phyloP scores from a whole-genome alignment of 75 land plant genomes.

The Selaginella moellendorffii region DNA sequence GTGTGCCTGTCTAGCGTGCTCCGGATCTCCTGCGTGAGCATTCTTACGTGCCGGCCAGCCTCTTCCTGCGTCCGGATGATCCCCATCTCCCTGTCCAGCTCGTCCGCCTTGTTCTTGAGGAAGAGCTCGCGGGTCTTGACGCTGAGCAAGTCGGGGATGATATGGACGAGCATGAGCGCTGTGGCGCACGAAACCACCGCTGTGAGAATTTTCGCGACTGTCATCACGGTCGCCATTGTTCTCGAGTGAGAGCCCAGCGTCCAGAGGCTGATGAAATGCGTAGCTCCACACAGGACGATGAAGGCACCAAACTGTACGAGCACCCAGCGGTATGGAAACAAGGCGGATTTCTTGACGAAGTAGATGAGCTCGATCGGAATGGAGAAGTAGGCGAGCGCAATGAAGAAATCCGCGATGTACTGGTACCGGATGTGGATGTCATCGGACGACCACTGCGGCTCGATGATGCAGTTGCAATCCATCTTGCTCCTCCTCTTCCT shows the following conservation, averaged over 20 bases:
- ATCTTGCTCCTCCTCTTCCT: no score
- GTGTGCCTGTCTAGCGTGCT: conserved; percentile 72
- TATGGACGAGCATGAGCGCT: conserved; percentile 67
- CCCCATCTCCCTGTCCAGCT: conserved; percentile 72
- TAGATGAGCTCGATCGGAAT: conserved; percentile 67
- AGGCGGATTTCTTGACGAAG: conserved; percentile 63
- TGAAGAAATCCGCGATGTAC: conserved; percentile 64
- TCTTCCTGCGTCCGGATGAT: conserved; percentile 64
- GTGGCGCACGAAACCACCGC: conserved; percentile 72
- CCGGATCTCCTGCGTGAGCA: conserved; percentile 76
- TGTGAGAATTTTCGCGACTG: conserved; percentile 47
- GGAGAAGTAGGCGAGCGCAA: conserved; percentile 70
- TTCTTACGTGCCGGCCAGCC: conserved; percentile 69
- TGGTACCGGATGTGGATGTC: conserved; percentile 61
- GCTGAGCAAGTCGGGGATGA: conserved; percentile 62
- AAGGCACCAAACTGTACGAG: conserved; percentile 77
- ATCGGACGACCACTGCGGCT: conserved; percentile 50
- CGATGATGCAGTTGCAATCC: conserved; percentile 54
- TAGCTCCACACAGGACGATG: conserved; percentile 77
- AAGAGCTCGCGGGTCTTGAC: conserved; percentile 56
- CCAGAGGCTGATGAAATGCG: conserved; percentile 68
- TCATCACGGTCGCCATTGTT: conserved; percentile 54
- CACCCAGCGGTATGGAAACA: conserved; percentile 79
- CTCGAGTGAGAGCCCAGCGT: conserved; percentile 46
- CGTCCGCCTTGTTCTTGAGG: conserved; percentile 59